Evolutionary conservation across 2,329 filamentous ascomycete species (phyloP).

Genomic region (Epichloe hybrida): DNA sequence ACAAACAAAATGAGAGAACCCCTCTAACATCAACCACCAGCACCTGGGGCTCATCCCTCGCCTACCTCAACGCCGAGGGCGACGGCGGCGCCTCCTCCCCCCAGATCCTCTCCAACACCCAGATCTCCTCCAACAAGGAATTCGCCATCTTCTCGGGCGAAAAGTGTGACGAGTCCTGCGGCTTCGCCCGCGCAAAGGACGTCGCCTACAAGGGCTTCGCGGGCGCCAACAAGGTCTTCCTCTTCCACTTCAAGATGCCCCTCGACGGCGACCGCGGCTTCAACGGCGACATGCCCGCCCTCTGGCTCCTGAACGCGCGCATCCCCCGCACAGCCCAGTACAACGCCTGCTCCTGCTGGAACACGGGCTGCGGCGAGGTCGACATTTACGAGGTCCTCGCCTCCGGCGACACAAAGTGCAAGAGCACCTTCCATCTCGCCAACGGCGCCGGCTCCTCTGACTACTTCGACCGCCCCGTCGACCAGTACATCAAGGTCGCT

Average conservation of each 20-base stretch:
- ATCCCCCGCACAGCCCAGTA: constrained; percentile 59
- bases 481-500: constrained; percentile 47
- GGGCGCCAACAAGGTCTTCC: constrained; percentile 57
- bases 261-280: constrained; percentile 35
- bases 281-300: constrained; percentile 55
- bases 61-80: constrained; percentile 31
- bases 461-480: constrained; percentile 55
- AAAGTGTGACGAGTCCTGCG: constrained; percentile 29
- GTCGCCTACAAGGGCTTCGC: constrained; percentile 51
- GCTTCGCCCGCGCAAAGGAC: constrained; percentile 27
- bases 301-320: constrained; percentile 63
- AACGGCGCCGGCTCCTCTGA: constrained; percentile 52
- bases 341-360: constrained; percentile 60
- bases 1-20: too few species aligned
- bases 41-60: constrained; percentile 30
- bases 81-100: constrained; percentile 21
- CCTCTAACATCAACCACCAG: constrained; percentile 13
- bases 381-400: constrained; percentile 63
- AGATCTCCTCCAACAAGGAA: constrained; percentile 30
- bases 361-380: constrained; percentile 54
- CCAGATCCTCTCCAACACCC: constrained; percentile 26
- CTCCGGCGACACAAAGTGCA: constrained; percentile 50
- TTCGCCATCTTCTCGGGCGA: constrained; percentile 32
- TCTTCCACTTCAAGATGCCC: constrained; percentile 64
- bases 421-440: constrained; percentile 56